Evolutionary conservation across 129 eudicot species (phyloP), one percentile per base, ranked within the genome.

Genomic region (Deinandra increscens): DNA sequence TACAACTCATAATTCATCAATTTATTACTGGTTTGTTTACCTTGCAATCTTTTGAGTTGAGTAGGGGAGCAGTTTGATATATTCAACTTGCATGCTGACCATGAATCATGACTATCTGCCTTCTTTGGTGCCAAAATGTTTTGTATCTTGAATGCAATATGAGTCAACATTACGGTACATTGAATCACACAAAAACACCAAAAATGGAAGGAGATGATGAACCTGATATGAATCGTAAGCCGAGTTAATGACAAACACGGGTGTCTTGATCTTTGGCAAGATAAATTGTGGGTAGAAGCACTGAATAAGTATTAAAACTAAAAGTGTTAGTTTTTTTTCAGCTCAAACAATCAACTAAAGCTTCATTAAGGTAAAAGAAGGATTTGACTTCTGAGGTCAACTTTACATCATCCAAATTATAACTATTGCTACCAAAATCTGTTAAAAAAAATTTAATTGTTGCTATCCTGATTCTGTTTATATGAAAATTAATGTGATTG

Each of bases 171-270:
- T 18, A n/a, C 10, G 62, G 11, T 13, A 54, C 22, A 4, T 42
- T 18, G 33, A 42, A 78, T 42, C 17, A 51, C 41, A 41, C 44
- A 63, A 23, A 38, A 78, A 62, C 20, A 51, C 51, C 13, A 45
- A 17, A 69, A 56, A 50, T 33, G 3, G 4, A 69, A 62, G 54
- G 75, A 56, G 66, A 58, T 74, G 72, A 31, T 55, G 46, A 31
- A 83, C 87, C 84, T 83, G 84, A 71, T 60, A 83, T 18, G 84
- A 62, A 38, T 83, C 84, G 59, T 75, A 83, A 19, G 79, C 87
- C 0, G 87, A 75, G 74, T 83, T 83, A 44, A 83, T 79, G 56
- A 83, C 53, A 17, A 83, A 79, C 60, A 83, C 51, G 0, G 87
- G 81, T 37, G 87, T 83, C 71, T 75, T 63, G 37, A 83, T 56